Conservation (phyloP, 2,329 filamentous ascomycete species). For the Clonostachys sp. region DNA sequence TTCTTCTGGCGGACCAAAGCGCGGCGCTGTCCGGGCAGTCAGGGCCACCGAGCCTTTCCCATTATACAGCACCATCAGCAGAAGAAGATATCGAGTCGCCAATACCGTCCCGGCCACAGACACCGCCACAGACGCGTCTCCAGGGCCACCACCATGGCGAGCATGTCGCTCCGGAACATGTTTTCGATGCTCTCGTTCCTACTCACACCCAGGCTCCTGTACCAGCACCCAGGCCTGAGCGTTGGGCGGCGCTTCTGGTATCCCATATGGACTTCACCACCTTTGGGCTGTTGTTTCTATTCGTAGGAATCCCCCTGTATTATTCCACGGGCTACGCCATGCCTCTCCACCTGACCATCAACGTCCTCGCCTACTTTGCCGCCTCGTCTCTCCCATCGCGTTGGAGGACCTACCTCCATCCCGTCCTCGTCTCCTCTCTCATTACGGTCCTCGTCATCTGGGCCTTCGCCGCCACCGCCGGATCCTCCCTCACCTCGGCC, state of each 20-base stretch:
- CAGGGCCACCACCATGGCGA: conserved; percentile 13
- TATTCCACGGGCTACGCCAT: conserved; percentile 47
- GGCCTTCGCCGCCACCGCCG: conserved; percentile 40
- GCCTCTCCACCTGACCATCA: conserved; percentile 40
- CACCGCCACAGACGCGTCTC: conserved; percentile 16
- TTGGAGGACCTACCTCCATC: conserved; percentile 51
- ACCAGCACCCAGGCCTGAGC: conserved; percentile 37
- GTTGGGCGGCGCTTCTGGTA: conserved; percentile 43
- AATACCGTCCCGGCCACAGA: conserved; percentile 14
- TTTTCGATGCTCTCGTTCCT: neutral
- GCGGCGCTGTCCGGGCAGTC: conserved; percentile 1
- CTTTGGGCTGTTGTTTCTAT: conserved; percentile 38
- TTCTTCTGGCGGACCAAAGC: conserved; percentile 29
- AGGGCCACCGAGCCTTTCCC: neutral
- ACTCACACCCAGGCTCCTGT: conserved; percentile 31
- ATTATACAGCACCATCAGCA: too few relatives aligned
- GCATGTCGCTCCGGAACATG: neutral
- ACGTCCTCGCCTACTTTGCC: conserved; percentile 45
- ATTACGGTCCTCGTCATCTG: conserved; percentile 48
- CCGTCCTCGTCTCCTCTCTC: conserved; percentile 50
- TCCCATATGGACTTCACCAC: conserved; percentile 37
- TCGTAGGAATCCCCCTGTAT: conserved; percentile 50
- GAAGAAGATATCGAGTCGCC: conserved; percentile 7
- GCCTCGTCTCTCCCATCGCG: conserved; percentile 40
- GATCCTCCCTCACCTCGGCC: conserved; percentile 30